phyloP scores from a whole-genome alignment of 2,329 filamentous ascomycete genomes.

The Aspergillus ochraceus region DNA sequence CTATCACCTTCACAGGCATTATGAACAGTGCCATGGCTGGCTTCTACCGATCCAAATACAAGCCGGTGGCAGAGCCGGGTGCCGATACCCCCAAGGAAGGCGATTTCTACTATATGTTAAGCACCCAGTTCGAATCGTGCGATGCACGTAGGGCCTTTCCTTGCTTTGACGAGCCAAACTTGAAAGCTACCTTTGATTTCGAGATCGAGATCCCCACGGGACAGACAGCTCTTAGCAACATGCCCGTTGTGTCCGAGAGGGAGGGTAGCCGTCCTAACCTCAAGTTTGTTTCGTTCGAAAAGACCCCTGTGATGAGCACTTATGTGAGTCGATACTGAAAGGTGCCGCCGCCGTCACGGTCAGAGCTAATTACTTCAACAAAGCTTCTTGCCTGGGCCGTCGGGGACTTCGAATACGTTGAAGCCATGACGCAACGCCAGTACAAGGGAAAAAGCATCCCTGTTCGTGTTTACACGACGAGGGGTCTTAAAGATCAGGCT shows the following conservation, averaged over 20 bases:
- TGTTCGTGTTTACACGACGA: constrained; percentile 93
- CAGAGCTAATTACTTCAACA: constrained; percentile 43
- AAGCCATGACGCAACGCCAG: constrained; percentile 82
- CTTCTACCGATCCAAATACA: constrained; percentile 94
- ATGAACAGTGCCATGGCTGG: constrained; percentile 92
- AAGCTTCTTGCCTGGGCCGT: constrained; percentile 91
- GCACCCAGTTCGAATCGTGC: constrained; percentile 96
- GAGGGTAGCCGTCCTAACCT: constrained; percentile 66
- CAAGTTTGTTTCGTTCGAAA: constrained; percentile 74
- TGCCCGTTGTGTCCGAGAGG: constrained; percentile 77
- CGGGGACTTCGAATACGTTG: constrained; percentile 95
- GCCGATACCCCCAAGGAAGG: constrained; percentile 74
- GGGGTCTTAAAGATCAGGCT: constrained; percentile 90
- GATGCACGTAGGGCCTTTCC: constrained; percentile 94
- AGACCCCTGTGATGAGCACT: constrained; percentile 87
- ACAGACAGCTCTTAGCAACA: constrained; percentile 89
- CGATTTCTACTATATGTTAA: constrained; percentile 72
- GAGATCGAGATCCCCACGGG: constrained; percentile 87
- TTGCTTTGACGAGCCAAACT: constrained; percentile 96
- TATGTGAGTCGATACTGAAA: constrained; percentile 50
- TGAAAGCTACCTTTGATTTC: constrained; percentile 95
- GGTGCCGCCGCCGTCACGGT: not conserved
- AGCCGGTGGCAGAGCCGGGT: constrained; percentile 69
- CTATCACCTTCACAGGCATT: constrained; percentile 73
- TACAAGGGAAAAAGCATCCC: constrained; percentile 91